Evolutionary conservation across 1,139 yeast genomes (phyloP), one percentile per base, ranked within the genome.

Genomic region (Yamadazyma siamensis): DNA sequence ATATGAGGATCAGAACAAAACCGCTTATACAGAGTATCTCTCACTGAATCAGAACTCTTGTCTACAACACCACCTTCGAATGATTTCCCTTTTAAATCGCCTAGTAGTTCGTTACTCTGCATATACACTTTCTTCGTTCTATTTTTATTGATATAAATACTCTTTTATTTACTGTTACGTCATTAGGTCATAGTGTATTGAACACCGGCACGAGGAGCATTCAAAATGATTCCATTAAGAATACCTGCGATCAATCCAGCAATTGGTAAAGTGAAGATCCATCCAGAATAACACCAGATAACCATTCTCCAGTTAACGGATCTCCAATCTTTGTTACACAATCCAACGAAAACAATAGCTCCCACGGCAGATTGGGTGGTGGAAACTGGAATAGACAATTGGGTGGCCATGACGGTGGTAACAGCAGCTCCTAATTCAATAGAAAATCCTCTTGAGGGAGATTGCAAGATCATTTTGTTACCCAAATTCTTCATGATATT

Each of bases 311-410:
- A 82, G 64, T 82, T 82, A 38, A 81, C 83, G 6, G 86, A 73
- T 46, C 59, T 71, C 49, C 67, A 43, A 50, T 78, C 83, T 44
- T 61, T 65, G 64, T 82, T 82, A 61, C 87, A 80, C 38, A 80
- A 64, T 37, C 89, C 94, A 43, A 82, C 84, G 46, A 77, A 77
- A 6, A 82, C 85, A 27, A 84, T 79, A 28, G 87, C 86, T 41
- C 94, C 91, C 33, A 79, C 82, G n/a, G 87, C 84, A 50, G 80
- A 72, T 57, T 82, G 89, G 6, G 91, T 82, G 21, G 91, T 82
- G 10, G 88, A 80, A 26, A 81, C 75, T 24, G 91, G 91, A 40
- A 82, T 75, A 4, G 71, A 64, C 43, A 82, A 66, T 55, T 80
- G 82, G 11, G 91, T 77, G 25, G 91, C 89, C 75, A 83, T 71